Evolutionary conservation across 78 protist species (phyloP).

Genomic region (Pigoraptor vietnamica): DNA sequence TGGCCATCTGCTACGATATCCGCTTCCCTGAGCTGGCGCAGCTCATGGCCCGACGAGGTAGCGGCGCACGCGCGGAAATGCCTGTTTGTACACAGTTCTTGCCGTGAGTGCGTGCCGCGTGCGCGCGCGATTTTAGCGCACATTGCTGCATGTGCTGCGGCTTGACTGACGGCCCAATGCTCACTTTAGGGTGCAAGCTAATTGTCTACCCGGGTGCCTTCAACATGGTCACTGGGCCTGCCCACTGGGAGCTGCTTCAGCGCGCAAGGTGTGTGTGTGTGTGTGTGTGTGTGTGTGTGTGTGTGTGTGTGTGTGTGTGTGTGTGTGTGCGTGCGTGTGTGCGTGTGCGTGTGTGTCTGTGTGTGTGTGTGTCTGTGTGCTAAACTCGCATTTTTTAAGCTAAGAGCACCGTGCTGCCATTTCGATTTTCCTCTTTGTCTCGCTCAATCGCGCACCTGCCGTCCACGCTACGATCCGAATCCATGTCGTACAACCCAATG

Average conservation of each 20-base stretch:
- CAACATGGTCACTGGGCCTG: conserved; percentile 97
- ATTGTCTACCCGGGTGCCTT: conserved; percentile 94
- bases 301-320: no score
- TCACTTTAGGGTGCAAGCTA: conserved; percentile 43
- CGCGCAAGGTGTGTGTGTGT: conserved; percentile 56
- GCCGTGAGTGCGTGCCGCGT: no score
- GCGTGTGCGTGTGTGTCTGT: no score
- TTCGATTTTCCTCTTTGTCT: neutral
- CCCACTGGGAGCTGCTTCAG: conserved; percentile 92
- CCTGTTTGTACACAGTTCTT: neutral
- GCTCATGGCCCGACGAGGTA: neutral
- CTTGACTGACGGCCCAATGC: neutral
- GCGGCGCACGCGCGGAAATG: neutral
- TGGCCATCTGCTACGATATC: conserved; percentile 95
- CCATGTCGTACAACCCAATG: no score
- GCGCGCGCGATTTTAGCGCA: no score
- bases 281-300: neutral
- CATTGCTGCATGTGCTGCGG: neutral
- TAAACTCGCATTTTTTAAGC: no score
- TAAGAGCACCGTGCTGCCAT: neutral
- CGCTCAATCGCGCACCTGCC: no score
- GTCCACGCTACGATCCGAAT: no score
- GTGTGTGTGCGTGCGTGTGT: no score
- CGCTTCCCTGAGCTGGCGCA: conserved; percentile 86
- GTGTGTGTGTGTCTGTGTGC: no score